phyloP scores from a whole-genome alignment of 805 yeast genomes.

The Candida vartiovaarae region DNA sequence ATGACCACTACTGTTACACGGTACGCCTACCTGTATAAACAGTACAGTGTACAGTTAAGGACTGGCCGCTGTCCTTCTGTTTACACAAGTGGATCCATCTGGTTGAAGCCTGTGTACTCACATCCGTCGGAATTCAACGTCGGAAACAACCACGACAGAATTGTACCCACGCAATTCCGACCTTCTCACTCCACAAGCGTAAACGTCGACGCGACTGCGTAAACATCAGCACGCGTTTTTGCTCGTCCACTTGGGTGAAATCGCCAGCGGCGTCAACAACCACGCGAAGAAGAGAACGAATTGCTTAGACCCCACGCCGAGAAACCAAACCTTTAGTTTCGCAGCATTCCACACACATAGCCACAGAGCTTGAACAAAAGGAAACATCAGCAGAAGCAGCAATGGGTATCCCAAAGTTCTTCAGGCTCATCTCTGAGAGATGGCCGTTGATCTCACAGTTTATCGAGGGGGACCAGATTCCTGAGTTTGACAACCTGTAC shows the following conservation, averaged over 20 bases:
- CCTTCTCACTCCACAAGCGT: slow-evolving; percentile 4
- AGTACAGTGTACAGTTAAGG: no score
- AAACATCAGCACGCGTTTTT: neutral
- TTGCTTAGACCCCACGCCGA: no score
- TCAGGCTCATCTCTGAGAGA: slow-evolving; percentile 94
- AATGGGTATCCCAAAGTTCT: slow-evolving; percentile 94
- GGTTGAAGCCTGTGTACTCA: no score
- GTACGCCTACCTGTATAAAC: no score
- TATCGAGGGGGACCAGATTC: slow-evolving; percentile 73
- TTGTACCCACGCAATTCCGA: neutral
- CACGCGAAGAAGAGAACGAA: neutral
- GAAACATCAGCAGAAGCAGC: neutral
- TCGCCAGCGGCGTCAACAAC: neutral
- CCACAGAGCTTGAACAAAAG: neutral
- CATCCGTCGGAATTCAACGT: no score
- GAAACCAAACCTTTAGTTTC: no score
- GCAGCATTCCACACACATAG: neutral
- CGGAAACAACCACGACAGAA: no score
- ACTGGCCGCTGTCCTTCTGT: no score
- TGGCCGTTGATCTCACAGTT: slow-evolving; percentile 94
- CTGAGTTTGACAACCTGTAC: slow-evolving; percentile 91
- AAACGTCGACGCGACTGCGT: slow-evolving; percentile 4
- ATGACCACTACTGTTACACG: no score
- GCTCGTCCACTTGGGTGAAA: neutral
- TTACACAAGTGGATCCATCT: no score